Base-by-base conservation (phyloP, 2,329 filamentous ascomycete species). In the Cryphonectria carpinicola region DNA sequence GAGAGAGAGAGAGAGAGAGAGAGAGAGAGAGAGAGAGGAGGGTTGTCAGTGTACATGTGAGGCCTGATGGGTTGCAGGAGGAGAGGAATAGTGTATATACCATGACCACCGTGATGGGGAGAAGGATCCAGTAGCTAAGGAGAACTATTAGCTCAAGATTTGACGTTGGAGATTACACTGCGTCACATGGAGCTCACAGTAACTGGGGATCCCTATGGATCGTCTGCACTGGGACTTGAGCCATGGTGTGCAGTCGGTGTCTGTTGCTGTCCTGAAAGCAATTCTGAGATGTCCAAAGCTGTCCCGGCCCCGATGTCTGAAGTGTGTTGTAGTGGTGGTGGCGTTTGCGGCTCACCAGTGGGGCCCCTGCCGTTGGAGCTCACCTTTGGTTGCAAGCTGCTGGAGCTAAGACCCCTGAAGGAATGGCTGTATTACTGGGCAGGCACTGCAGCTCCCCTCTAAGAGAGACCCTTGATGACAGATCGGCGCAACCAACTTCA, bases 191-290 rank as follows among this genome's bases (percentile, higher is more conserved):
- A 76, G 67, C 93, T 80, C 85, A 98, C 96, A 99, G 97, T 75
- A 99, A 87, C 83, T 97, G 95, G 79, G 96, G 95, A 92, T 99
- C 97, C 89, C 96, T 84, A 85, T 97, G 93, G 89, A 99, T 98
- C 85, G 94, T 96, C 87, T 99, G 96, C 76, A 93, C 91, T 75
- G 92, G 88, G 75, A 92, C 87, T 84, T 96, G 91, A 77, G 92
- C 92, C 95, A 98, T 98, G 67, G 60, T 81, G 60, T 81, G 74
- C 74, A 54, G 68, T 66, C 37, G 19, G 54, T 54, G 54, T 54
- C 35, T 66, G 61, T 35, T 28, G 28, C 35, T 25, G 61, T 39
- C 5, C 39, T 17, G 28, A 52, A 65, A 4, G 25, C n/a, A n/a
- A 2, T n/a, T 22, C 10, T 4, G 35, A 8, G 46, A 37, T 25